Evolutionary conservation across 306 rosid genomes (phyloP), one percentile per base, ranked within the genome.

Genomic region (Heteromeles arbutifolia): DNA sequence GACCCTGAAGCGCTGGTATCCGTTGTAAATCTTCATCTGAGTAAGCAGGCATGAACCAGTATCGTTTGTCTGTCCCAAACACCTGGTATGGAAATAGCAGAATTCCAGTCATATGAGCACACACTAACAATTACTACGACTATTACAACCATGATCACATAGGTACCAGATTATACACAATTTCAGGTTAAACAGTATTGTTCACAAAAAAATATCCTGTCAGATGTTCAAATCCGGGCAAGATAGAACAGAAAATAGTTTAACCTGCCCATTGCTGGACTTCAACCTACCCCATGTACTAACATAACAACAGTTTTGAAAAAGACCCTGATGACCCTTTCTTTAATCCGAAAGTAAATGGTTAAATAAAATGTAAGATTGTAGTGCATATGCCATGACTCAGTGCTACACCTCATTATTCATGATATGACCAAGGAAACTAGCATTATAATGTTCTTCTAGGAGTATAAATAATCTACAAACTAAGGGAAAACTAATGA

Each of bases 1-100:
- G 92, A 63, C 99, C 99, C 81, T 96, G 98, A 44, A 96, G 96
- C 4, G 88, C 99, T 4, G 99, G 98, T 86, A 90, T 89, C 77
- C 87, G 86, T 76, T 98, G 87, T 19, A 88, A 54, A 81, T 96
- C 99, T 84, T 96, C 99, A 52, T 92, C 99, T 4, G 97, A 90
- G 82, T 96, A 96, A 41, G 92, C 89, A 17, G 99, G 99, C 82
- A 96, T 82, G 76, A 90, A 82, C 99, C 99, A 96, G 89, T 90
- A 96, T 56, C 76, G 83, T 86, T 87, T 91, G 85, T 92, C 96
- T 74, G 84, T 78, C 44, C 99, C 99, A 75, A 96, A 96, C 19
- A 96, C 99, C 99, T 96, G 85, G 70, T 44, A 39, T n/a, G 67
- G 69, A 66, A 59, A 19, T 71, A 68, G 64, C 77, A 84, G 24